Base-by-base conservation (phyloP, 2,329 filamentous ascomycete genomes). In the Chaetomium globosum region DNA sequence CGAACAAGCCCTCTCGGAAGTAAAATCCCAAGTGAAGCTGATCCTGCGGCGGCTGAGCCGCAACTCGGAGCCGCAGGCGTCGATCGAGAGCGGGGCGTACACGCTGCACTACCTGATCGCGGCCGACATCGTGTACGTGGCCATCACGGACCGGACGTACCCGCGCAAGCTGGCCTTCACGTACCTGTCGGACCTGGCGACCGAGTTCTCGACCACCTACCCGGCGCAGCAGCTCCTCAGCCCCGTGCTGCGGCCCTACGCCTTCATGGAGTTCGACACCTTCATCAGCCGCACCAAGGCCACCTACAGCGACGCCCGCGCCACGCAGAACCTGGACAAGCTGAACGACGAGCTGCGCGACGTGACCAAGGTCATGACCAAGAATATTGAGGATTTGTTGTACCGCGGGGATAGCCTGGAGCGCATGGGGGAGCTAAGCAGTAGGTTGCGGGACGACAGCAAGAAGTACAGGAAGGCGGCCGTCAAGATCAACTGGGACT, bases 321-420 rank as follows among this genome's bases (percentile, higher is more conserved):
- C 95, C 19, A 87, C 91, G 16, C 91, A 93, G 79, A 98, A 98
- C 79, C 86, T 99, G 65, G 92, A 96, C 78, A 93, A 94, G 80
- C 83, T 99, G 70, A 98, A 99, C 75, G 92, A 97, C 75, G 96
- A 99, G 83, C 86, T 99, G 70, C 90, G 93, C 77, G 95, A 98
- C 79, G 96, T 99, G 63, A 98, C 95, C 1, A 93, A 97, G 80
- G 93, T 99, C 75, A 99, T 99, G 96, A 98, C 93, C 63, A 98
- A 98, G 86, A 99, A 99, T 78, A 98, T 99, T 72, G 95, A 99
- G 82, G 95, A 99, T 77, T 81, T 99, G 75, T 82, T 99, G 61
- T 99, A 99, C 77, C 84, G 96, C 68, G 95, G 95, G 31, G 95
- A 99, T 77, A 95, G 89, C 73, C 80, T 99, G 71, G 95, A 99